A percentile compares a stretch with the other conserved stretches of the same genome.
Conservation (phyloP, 192 early-diverging fungal genomes). For the Coemansia interrupta region DNA sequence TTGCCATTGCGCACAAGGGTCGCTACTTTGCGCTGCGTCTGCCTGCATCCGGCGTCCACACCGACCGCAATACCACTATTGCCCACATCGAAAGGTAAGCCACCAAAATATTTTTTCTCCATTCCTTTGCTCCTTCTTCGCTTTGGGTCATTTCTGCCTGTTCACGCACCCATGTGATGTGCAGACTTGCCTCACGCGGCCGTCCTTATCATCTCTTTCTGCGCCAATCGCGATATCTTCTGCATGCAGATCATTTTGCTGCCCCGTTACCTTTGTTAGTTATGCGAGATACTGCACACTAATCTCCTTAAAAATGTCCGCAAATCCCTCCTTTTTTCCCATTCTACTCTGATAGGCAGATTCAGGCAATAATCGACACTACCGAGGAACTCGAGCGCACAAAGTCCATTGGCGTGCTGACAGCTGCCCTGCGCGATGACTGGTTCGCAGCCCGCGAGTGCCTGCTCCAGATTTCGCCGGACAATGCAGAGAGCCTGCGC, state of each 20-base stretch:
- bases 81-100: slow-evolving; percentile 55
- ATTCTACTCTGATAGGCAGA: slow-evolving; percentile 53
- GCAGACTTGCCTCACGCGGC: no score
- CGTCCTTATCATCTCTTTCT: no score
- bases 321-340: slow-evolving; percentile 23
- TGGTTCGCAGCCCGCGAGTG: slow-evolving; percentile 56
- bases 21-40: slow-evolving; percentile 70
- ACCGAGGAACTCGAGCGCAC: slow-evolving; percentile 52
- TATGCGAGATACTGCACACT: slow-evolving; percentile 8
- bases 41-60: slow-evolving; percentile 16
- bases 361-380: slow-evolving; percentile 63
- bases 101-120: neutral
- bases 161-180: no score
- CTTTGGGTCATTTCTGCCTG: no score
- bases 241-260: no score
- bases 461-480: slow-evolving; percentile 57
- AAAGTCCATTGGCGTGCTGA: slow-evolving; percentile 56
- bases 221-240: no score
- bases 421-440: slow-evolving; percentile 55
- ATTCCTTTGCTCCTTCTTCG: neutral
- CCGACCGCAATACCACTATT: slow-evolving; percentile 31
- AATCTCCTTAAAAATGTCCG: slow-evolving; percentile 37
- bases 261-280: no score
- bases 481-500: slow-evolving; percentile 62
- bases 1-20: slow-evolving; percentile 72